phyloP scores from a whole-genome alignment of 164 flowering plant genomes.

The Vitis rupestris region DNA sequence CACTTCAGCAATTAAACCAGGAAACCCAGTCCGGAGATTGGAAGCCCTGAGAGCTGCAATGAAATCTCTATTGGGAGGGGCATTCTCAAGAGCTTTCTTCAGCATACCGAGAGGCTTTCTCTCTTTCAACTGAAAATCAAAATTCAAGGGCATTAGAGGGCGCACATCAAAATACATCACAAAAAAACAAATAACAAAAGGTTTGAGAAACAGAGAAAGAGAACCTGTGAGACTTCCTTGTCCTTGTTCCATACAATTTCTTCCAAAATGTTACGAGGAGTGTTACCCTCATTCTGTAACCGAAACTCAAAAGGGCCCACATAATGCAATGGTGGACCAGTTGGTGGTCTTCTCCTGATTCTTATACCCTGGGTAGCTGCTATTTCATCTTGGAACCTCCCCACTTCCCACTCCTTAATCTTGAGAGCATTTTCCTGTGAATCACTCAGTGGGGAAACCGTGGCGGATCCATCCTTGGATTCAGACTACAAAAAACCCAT shows the following conservation, averaged over 20 bases:
- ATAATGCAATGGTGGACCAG: constrained; percentile 81
- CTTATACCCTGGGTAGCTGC: constrained; percentile 76
- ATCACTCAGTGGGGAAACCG: constrained; percentile 21
- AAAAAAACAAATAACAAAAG: not conserved
- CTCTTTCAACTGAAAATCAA: constrained; percentile 56
- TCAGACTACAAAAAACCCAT: constrained; percentile 37
- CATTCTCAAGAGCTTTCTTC: constrained; percentile 50
- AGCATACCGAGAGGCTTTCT: constrained; percentile 45
- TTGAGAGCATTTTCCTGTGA: constrained; percentile 41
- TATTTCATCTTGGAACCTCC: constrained; percentile 58
- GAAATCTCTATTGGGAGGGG: constrained; percentile 80
- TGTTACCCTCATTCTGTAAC: constrained; percentile 74
- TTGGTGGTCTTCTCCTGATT: constrained; percentile 78
- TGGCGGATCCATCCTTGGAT: constrained; percentile 30
- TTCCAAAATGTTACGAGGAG: constrained; percentile 92
- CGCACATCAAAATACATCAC: not conserved
- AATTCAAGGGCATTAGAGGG: constrained; percentile 2
- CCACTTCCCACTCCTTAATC: constrained; percentile 75
- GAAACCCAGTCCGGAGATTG: constrained; percentile 64
- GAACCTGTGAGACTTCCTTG: constrained; percentile 64
- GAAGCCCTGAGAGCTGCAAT: constrained; percentile 79
- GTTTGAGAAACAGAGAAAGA: not conserved
- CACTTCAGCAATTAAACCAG: constrained; percentile 97
- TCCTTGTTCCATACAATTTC: constrained; percentile 96
- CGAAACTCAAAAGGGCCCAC: constrained; percentile 89